Base-by-base conservation (phyloP, 805 yeast species). In the Lipomyces lipofer region DNA sequence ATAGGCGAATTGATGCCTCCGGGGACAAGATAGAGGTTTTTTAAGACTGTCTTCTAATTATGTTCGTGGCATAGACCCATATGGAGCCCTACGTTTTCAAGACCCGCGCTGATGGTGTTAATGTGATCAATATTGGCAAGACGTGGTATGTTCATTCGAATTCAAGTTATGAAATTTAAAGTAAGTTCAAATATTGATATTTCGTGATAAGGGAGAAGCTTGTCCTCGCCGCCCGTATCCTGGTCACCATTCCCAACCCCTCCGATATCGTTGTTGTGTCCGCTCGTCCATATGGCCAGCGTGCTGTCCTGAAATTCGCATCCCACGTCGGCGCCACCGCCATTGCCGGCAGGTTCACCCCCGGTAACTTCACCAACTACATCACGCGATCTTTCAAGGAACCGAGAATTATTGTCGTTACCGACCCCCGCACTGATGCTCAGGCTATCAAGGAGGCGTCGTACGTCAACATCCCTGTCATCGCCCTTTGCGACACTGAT, bases 341-440 rank as follows among this genome's bases (percentile, higher is more conserved):
- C 76, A 92, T 94, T 81, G 99, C 99, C 71, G 99, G 99, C 81
- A 90, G 99, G 84, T 94, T 94, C 88, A 94, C 99, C 72, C 99
- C 99, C 81, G 99, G 99, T 88, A 85, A 87, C 83, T 94, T 94
- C 94, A 94, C 99, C 77, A 94, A 94, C 84, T 94, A 94, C 84
- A 94, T 92, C 84, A 94, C 99, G 80, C 92, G 97, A 82, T 89
- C 97, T 71, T 94, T 94, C 97, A 94, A 92, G 83, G 99, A 94
- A 84, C 99, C 99, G 85, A 89, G 99, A 83, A 86, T 94, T 76
- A 90, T 94, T 77, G 82, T 94, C 71, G 99, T 94, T 74, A 92
- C 98, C 73, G 99, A 94, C 82, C 99, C 99, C 83, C 92, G 98
- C 86, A 92, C 98, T 69, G 99, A 94, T 75, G 88, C 96, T 75